A percentile compares a stretch with the other conserved stretches of the same genome.
Evolutionary conservation across 1,139 yeast genomes (phyloP).

Genomic region (Kodamaea sp.): DNA sequence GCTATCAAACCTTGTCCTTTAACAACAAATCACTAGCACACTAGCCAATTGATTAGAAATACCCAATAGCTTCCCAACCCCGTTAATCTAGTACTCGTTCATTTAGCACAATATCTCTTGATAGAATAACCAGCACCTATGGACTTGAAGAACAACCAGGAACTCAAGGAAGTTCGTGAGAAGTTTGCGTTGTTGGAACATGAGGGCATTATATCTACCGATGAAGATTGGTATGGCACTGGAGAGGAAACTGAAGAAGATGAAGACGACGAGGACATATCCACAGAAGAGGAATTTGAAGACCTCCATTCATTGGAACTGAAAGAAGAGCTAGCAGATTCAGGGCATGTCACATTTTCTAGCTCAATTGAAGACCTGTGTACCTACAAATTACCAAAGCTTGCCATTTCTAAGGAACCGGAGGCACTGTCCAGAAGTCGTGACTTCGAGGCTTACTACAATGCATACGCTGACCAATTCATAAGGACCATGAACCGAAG

Average conservation of each 20-base stretch:
- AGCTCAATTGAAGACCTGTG: conserved; percentile 8
- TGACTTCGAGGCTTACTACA: conserved; percentile 14
- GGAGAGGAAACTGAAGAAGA: conserved; percentile 2
- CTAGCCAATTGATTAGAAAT: too few relatives aligned
- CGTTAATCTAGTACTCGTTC: too few relatives aligned
- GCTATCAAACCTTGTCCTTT: too few relatives aligned
- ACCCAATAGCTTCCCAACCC: too few relatives aligned
- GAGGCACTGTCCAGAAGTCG: not conserved
- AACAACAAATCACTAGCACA: too few relatives aligned
- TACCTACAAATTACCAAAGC: conserved; percentile 13
- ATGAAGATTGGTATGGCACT: conserved; percentile 12
- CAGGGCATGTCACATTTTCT: not conserved
- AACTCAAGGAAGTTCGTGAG: conserved; percentile 7
- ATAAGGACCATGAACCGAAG: conserved; percentile 39
- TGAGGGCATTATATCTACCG: conserved; percentile 15
- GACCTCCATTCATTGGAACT: not conserved
- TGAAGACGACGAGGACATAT: conserved; percentile 6
- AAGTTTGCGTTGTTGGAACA: conserved; percentile 11
- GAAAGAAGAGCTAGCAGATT: conserved; percentile 5
- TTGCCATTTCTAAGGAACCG: conserved; percentile 2
- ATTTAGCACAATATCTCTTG: too few relatives aligned
- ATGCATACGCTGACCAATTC: conserved; percentile 30
- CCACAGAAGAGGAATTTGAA: conserved; percentile 8
- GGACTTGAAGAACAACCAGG: conserved; percentile 9
- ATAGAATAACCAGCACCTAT: too few relatives aligned